A percentile compares a stretch with the other conserved stretches of the same genome.
phyloP scores from a whole-genome alignment of 495 filamentous ascomycete genomes.

The Stereocaulon alpinum region DNA sequence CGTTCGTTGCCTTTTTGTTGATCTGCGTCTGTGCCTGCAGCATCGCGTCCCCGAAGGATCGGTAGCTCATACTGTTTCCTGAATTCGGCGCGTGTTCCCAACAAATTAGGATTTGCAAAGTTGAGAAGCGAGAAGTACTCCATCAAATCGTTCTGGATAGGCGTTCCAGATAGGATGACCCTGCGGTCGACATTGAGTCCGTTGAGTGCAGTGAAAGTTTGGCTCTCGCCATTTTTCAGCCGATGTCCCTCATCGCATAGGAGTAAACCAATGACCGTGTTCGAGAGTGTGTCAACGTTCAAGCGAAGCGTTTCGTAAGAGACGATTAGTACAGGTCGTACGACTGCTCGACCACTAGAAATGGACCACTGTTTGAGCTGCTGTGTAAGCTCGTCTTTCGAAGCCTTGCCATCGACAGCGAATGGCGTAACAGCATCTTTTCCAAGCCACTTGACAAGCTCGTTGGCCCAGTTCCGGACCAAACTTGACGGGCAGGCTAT shows the following conservation, averaged over 20 bases:
- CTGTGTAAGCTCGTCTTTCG: slow-evolving; percentile 80
- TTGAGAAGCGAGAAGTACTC: slow-evolving; percentile 96
- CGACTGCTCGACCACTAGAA: slow-evolving; percentile 77
- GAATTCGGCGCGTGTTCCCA: slow-evolving; percentile 85
- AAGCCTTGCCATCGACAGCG: slow-evolving; percentile 91
- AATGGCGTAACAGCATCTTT: slow-evolving; percentile 86
- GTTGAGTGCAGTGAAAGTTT: slow-evolving; percentile 85
- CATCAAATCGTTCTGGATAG: slow-evolving; percentile 94
- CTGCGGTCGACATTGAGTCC: slow-evolving; percentile 79
- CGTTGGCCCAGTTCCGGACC: slow-evolving; percentile 97
- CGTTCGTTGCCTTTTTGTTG: slow-evolving; percentile 77
- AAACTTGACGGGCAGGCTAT: slow-evolving; percentile 98
- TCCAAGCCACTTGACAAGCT: slow-evolving; percentile 90
- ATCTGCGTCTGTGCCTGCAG: slow-evolving; percentile 75
- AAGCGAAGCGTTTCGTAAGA: slow-evolving; percentile 94
- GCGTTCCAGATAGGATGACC: slow-evolving; percentile 93
- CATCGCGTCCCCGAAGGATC: slow-evolving; percentile 86
- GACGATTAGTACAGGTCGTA: slow-evolving; percentile 95
- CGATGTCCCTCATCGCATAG: slow-evolving; percentile 98
- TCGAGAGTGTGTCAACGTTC: slow-evolving; percentile 77
- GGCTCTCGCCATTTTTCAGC: slow-evolving; percentile 94
- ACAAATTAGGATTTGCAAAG: slow-evolving; percentile 89
- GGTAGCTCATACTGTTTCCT: slow-evolving; percentile 90
- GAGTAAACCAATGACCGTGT: slow-evolving; percentile 81
- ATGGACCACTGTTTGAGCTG: slow-evolving; percentile 95